Conservation (phyloP, 2,329 filamentous ascomycete genomes). For the Ophiostoma australiae region DNA sequence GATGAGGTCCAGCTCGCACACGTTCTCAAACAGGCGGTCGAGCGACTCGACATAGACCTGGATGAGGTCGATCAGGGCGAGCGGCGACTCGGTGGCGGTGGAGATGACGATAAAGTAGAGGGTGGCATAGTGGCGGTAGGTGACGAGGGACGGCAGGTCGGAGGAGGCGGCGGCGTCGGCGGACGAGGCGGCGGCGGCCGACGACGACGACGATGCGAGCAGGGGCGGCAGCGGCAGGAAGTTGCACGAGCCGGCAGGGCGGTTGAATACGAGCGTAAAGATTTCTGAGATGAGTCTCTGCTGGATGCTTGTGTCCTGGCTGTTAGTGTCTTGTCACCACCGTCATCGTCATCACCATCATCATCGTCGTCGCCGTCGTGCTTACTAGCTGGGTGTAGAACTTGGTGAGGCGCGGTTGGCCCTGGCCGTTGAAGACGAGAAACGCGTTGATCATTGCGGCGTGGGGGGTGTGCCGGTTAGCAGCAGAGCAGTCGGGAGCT, state of each 20-base stretch:
- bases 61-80: constrained; percentile 92
- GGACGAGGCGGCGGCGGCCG: constrained; percentile 58
- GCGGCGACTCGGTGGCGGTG: constrained; percentile 90
- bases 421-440: constrained; percentile 96
- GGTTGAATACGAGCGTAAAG: constrained; percentile 89
- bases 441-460: constrained; percentile 94
- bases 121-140: constrained; percentile 96
- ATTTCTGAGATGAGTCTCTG: constrained; percentile 96
- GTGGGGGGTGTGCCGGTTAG: neutral
- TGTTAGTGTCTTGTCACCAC: neutral
- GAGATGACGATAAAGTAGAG: constrained; percentile 98
- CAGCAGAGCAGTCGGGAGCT: neutral
- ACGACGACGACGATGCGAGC: constrained; percentile 57
- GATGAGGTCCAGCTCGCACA: constrained; percentile 96
- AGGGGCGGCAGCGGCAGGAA: constrained; percentile 77
- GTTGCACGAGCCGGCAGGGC: constrained; percentile 89
- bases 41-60: constrained; percentile 97
- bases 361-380: neutral
- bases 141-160: constrained; percentile 90
- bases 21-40: constrained; percentile 94
- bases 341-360: neutral
- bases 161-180: constrained; percentile 61
- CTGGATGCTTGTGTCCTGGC: constrained; percentile 90
- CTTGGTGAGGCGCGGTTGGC: constrained; percentile 92
- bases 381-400: constrained; percentile 93